Base-by-base conservation (phyloP, 352 stramenopile species). In the Phytopythium chamaehyphon region DNA sequence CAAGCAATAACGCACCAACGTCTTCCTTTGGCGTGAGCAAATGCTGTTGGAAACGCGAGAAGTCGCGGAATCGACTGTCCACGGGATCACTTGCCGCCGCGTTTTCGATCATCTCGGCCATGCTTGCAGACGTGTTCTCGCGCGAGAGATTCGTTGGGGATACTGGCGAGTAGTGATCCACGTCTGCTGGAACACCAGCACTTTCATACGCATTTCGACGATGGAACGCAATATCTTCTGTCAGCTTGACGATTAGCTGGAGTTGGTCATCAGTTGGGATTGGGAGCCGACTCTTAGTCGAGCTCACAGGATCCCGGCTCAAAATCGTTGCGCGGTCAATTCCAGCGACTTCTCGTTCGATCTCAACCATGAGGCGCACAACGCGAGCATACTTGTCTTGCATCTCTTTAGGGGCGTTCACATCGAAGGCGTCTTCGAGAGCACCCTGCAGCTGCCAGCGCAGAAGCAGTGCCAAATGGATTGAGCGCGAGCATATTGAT, bases 391-490 rank as follows among this genome's bases (percentile, higher is more conserved):
- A 95, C 57, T 92, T 90, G 59, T 93, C 82, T 49, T 93, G 83
- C 73, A 90, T 93, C 1, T 91, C 72, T 38, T 87, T 84, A 7
- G 76, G 76, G 8, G 88, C 79, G 47, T 88, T 81, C 22, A 59
- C 35, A 48, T 96, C 85, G 47, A 91, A 81, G 1, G 85, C 85
- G 49, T 96, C 85, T 61, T 93, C 85, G 3, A 96, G 61, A 16
- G 83, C 82, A 3, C 82, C 85, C 71, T 93, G 83, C n/a, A 95
- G 55, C 50, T 93, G 81, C 86, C 85, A 96, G 51, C 81, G 75
- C 42, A 96, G 73, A 19, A 94, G 62, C 44, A 96, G 54, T 12
- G 82, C 86, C 9, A 96, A 55, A 42, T 91, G 82, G 42, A 95
- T 94, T 8, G 83, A 95, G 4, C 84, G 84, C 40, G 83, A 90